A percentile compares a stretch with the other conserved stretches of the same genome.
Conservation (phyloP, 192 early-diverging fungal genomes). For the Backusella morwellensis region DNA sequence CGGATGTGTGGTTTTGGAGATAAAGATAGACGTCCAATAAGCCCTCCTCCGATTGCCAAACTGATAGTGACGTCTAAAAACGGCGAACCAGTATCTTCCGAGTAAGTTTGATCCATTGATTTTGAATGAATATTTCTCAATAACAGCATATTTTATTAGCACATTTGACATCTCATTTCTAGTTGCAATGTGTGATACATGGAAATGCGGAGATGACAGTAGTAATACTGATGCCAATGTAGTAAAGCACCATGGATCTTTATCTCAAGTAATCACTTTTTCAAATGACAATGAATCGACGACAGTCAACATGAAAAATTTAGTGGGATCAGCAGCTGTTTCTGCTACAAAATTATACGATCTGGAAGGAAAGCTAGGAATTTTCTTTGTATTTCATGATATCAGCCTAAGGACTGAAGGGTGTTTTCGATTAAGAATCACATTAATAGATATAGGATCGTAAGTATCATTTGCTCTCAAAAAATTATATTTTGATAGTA, state of each 20-base stretch:
- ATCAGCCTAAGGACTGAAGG: slow-evolving; percentile 77
- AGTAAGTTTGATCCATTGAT: slow-evolving; percentile 42
- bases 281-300: not conserved
- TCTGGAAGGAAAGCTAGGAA: slow-evolving; percentile 59
- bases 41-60: slow-evolving; percentile 66
- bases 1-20: slow-evolving; percentile 81
- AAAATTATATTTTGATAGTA: slow-evolving; percentile 25
- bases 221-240: not conserved
- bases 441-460: slow-evolving; percentile 60
- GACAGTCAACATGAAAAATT: slow-evolving; percentile 50
- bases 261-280: slow-evolving; percentile 12
- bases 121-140: not conserved
- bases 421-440: slow-evolving; percentile 65
- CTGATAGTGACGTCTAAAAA: slow-evolving; percentile 53
- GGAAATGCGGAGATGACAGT: not conserved
- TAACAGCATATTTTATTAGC: not conserved
- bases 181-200: slow-evolving; percentile 4
- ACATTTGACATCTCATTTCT: slow-evolving; percentile 5
- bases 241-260: not conserved
- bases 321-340: slow-evolving; percentile 69
- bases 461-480: slow-evolving; percentile 34
- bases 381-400: slow-evolving; percentile 83
- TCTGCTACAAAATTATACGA: slow-evolving; percentile 68
- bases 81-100: slow-evolving; percentile 49
- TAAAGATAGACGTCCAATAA: slow-evolving; percentile 69